Conservation (phyloP, 805 yeast genomes). For the Candida chilensis region DNA sequence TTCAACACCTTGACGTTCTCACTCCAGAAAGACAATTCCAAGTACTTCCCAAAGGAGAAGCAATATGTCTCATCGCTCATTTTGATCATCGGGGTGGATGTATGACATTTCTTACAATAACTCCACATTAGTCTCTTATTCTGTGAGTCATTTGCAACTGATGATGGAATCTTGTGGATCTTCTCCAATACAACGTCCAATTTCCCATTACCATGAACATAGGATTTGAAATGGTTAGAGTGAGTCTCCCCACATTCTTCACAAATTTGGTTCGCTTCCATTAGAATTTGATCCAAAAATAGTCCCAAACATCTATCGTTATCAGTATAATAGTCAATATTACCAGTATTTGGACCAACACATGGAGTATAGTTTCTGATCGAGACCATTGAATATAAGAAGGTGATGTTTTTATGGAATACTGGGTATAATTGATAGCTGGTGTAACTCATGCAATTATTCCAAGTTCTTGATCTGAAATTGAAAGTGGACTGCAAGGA, state of each 20-base stretch:
- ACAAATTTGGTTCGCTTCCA: conserved; percentile 60
- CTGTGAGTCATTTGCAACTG: conserved; percentile 30
- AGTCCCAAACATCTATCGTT: conserved; percentile 87
- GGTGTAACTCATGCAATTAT: conserved; percentile 22
- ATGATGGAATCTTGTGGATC: conserved; percentile 23
- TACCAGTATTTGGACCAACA: conserved; percentile 78
- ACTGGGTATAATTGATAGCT: conserved; percentile 31
- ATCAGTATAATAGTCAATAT: conserved; percentile 83
- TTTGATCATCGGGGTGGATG: conserved; percentile 65
- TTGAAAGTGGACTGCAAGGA: conserved; percentile 16
- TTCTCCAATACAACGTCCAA: conserved; percentile 70
- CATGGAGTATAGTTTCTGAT: conserved; percentile 86
- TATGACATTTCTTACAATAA: conserved; percentile 72
- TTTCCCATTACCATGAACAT: conserved; percentile 82
- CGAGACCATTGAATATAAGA: conserved; percentile 76
- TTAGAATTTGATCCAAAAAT: conserved; percentile 70
- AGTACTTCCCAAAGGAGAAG: conserved; percentile 86
- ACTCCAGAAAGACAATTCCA: conserved; percentile 78
- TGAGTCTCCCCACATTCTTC: conserved; percentile 70
- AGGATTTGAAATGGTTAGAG: conserved; percentile 72
- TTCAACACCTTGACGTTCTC: conserved; percentile 25
- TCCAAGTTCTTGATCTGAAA: conserved; percentile 32
- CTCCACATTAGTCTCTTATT: conserved; percentile 86
- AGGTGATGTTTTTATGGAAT: conserved; percentile 68
- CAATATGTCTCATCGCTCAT: conserved; percentile 87